Evolutionary conservation across 2,329 filamentous ascomycete genomes (phyloP), one percentile per base, ranked within the genome.

Genomic region (Colletotrichum gloeosporioides): DNA sequence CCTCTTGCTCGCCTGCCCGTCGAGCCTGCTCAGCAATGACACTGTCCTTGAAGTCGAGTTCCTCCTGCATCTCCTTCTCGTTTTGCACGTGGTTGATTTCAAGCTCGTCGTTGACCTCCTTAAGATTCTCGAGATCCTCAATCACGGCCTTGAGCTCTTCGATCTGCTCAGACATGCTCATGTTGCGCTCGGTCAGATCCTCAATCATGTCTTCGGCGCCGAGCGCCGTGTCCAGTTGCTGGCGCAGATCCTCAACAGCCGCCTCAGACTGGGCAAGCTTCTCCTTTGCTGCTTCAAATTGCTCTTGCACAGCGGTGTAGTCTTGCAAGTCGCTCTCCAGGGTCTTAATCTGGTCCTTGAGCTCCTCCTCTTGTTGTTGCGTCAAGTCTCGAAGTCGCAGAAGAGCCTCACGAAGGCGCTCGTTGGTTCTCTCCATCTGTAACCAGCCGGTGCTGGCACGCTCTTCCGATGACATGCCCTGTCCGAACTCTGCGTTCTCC

Each of bases 151-250:
- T 94, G 68, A 98, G 90, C 82, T 98, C 94, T 77, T 95, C 94
- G 59, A 98, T 93, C 82, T 95, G 92, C 83, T 98, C 95, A 44
- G 93, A 92, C 82, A 98, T 93, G 78, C 90, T 91, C 88, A 97
- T 93, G 81, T 98, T 98, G 81, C 95, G 94, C 78, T 97, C 95
- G 1, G 95, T 95, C 53, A 99, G 90, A 78, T 98, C 94, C 84
- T 98, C 96, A 77, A 99, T 96, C 91, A 98, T 96, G 79, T 98
- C 95, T 83, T 99, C 97, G 15, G 95, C 95, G 7, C 95, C 95
- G 12, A 97, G 89, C 8, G 95, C 95, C 66, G 94, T 95, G 80
- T 99, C 96, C 4, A 99, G 91, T 84, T 98, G 97, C 82, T 98
- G 94, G 67, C 95, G 93, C 15, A 99, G 90, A 80, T 99, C 95